phyloP scores from a whole-genome alignment of 352 stramenopile species.

The Heterotrichella gracilis region DNA sequence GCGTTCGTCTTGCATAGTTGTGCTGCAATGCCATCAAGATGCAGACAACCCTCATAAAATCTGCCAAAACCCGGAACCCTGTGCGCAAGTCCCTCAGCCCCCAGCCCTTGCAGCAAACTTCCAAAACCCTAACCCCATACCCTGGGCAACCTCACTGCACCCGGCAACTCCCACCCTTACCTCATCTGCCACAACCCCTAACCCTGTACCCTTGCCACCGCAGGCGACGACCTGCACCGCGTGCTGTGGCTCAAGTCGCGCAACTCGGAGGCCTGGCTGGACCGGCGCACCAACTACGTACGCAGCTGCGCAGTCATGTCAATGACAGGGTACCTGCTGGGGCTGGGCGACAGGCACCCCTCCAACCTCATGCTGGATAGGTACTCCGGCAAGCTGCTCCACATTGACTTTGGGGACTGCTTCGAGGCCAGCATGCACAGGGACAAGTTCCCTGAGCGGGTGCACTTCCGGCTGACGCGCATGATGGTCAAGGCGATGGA shows the following conservation, averaged over 20 bases:
- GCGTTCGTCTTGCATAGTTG: no score
- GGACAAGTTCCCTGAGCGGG: constrained; percentile 91
- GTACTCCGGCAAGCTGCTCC: constrained; percentile 66
- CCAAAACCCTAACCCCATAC: background rate
- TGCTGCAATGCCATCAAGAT: no score
- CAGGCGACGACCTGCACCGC: constrained; percentile 92
- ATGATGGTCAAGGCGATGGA: constrained; percentile 98
- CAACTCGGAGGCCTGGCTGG: constrained; percentile 89
- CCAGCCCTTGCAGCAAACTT: background rate
- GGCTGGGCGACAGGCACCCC: constrained; percentile 89
- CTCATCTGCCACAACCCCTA: no score
- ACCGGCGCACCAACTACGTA: constrained; percentile 80
- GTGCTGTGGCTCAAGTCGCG: constrained; percentile 90
- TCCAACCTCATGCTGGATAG: constrained; percentile 96
- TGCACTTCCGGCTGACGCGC: constrained; percentile 89
- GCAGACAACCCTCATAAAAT: no score
- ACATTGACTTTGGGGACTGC: constrained; percentile 82
- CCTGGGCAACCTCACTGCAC: constrained; percentile 46
- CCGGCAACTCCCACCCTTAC: no score
- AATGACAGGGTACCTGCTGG: constrained; percentile 97
- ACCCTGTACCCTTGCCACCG: no score
- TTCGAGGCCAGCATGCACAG: constrained; percentile 95
- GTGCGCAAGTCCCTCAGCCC: background rate
- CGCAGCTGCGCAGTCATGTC: constrained; percentile 84
- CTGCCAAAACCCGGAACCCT: no score